Conservation (phyloP, 1,284 basidiomycete genomes). For the Austroboletus niveus region DNA sequence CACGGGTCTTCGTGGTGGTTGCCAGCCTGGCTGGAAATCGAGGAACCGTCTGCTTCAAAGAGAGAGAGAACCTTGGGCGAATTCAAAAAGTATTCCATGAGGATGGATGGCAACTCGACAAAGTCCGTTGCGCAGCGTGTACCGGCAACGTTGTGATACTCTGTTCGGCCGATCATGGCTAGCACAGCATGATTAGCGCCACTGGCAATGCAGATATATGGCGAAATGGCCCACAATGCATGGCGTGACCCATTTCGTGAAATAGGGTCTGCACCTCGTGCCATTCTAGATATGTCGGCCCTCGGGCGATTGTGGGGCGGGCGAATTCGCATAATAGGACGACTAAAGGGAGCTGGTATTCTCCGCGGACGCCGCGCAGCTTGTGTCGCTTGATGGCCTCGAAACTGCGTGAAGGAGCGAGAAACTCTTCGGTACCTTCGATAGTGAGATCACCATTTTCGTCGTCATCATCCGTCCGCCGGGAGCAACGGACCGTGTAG, state of each 20-base stretch:
- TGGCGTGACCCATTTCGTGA: slow-evolving; percentile 99
- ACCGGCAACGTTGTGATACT: slow-evolving; percentile 97
- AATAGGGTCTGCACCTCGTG: slow-evolving; percentile 94
- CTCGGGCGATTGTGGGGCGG: slow-evolving; percentile 57
- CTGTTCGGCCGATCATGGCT: slow-evolving; percentile 98
- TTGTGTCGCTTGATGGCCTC: slow-evolving; percentile 57
- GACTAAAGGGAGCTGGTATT: slow-evolving; percentile 88
- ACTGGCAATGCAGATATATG: not conserved
- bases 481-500: slow-evolving; percentile 94
- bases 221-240: slow-evolving; percentile 79
- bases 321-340: slow-evolving; percentile 91
- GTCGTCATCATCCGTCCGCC: slow-evolving; percentile 91
- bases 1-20: slow-evolving; percentile 71
- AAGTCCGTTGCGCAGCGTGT: slow-evolving; percentile 99
- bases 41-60: slow-evolving; percentile 56
- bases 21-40: slow-evolving; percentile 42
- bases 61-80: slow-evolving; percentile 82
- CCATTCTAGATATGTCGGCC: slow-evolving; percentile 83
- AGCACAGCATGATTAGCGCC: slow-evolving; percentile 14
- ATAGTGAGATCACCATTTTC: slow-evolving; percentile 57
- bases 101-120: slow-evolving; percentile 95
- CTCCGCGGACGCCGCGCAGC: slow-evolving; percentile 60
- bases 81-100: slow-evolving; percentile 96
- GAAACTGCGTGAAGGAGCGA: slow-evolving; percentile 54
- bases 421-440: slow-evolving; percentile 40